phyloP scores from a whole-genome alignment of 495 filamentous ascomycete species.

The Evernia prunastri region DNA sequence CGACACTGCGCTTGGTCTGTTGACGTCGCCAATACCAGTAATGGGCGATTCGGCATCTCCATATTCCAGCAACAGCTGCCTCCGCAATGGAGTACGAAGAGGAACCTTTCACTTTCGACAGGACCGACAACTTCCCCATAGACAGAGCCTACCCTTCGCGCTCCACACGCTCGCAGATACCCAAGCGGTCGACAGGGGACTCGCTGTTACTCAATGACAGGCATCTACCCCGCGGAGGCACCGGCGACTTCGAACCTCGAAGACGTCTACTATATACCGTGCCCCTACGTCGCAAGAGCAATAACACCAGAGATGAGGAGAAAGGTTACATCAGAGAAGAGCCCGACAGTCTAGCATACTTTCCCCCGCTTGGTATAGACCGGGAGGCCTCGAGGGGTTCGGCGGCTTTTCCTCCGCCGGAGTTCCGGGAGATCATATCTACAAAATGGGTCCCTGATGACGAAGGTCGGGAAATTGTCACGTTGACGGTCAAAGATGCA shows the following conservation, averaged over 20 bases:
- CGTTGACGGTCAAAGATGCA: conserved; percentile 12
- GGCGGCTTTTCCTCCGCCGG: not conserved
- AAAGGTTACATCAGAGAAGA: not conserved
- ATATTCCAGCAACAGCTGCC: not conserved
- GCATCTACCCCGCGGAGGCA: conserved; percentile 2
- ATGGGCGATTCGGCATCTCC: conserved; percentile 3
- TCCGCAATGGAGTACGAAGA: conserved; percentile 11
- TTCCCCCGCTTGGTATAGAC: conserved; percentile 3
- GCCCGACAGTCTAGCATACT: not conserved
- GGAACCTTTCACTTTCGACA: conserved; percentile 7
- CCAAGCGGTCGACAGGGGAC: not conserved
- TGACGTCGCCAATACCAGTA: not conserved
- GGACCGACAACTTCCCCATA: conserved; percentile 9
- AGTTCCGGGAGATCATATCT: conserved; percentile 9
- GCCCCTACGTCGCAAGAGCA: conserved; percentile 9
- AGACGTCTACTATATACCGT: conserved; percentile 13
- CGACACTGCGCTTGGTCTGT: not conserved
- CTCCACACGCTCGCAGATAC: conserved; percentile 1
- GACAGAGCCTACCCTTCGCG: conserved; percentile 8
- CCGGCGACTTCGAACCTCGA: conserved; percentile 8
- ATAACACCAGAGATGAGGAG: conserved; percentile 1
- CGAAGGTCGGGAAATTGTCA: conserved; percentile 13
- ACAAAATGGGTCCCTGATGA: conserved; percentile 16
- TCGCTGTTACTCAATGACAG: not conserved
- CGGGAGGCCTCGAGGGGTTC: conserved; percentile 8